A percentile compares a stretch with the other conserved stretches of the same genome.
Evolutionary conservation across 768 basidiomycete species (phyloP).

Genomic region (Tricholoma bakamatsutake): DNA sequence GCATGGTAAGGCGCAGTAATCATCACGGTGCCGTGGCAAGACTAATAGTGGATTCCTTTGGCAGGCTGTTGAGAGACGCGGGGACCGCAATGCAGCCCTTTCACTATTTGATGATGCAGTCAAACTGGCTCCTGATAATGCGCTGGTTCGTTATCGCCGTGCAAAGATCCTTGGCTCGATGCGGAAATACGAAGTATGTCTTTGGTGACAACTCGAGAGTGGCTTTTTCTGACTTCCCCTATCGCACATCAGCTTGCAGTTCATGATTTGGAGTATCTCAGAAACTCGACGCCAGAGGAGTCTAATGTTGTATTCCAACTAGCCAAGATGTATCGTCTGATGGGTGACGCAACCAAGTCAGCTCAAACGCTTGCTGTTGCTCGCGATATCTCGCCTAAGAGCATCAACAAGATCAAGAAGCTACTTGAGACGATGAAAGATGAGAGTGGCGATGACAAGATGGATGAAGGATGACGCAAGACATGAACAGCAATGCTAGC

Average conservation of each 20-base stretch:
- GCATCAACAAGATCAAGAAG: constrained; percentile 75
- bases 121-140: constrained; percentile 75
- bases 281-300: constrained; percentile 86
- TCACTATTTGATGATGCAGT: constrained; percentile 79
- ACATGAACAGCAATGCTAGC: constrained; percentile 18
- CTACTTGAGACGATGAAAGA: constrained; percentile 68
- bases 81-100: constrained; percentile 71
- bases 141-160: constrained; percentile 90
- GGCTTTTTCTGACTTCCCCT: constrained; percentile 15
- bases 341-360: constrained; percentile 74
- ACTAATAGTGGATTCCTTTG: constrained; percentile 18
- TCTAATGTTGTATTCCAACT: constrained; percentile 96
- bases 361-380: constrained; percentile 85
- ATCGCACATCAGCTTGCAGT: constrained; percentile 67
- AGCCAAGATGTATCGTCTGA: constrained; percentile 81
- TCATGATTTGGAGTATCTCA: constrained; percentile 72
- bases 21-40: constrained; percentile 12
- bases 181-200: constrained; percentile 75
- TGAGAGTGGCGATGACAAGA: constrained; percentile 51
- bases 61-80: constrained; percentile 86
- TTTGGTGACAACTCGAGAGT: background rate
- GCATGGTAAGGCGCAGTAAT: constrained; percentile 65
- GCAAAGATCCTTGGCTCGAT: constrained; percentile 86
- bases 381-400: constrained; percentile 92
- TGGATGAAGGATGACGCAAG: constrained; percentile 66